These are phyloP conservation scores for Epichloe elymi DNA, from an alignment of 2,329 filamentous ascomycete species.

Conservation along the genomic window DNA sequence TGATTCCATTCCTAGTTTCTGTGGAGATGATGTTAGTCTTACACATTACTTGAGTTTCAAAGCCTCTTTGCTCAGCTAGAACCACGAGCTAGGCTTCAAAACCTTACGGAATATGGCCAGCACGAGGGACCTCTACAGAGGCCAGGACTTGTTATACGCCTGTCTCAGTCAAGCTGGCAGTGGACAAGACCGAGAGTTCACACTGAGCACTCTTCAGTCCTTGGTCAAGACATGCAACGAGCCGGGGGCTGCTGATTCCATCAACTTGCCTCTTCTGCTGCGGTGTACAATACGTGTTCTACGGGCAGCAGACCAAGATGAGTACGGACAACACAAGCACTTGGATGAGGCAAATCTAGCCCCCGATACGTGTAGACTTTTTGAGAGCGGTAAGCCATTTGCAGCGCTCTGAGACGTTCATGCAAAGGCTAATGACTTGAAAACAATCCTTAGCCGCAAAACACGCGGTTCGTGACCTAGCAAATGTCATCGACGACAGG, in stretches of 20 bases:
- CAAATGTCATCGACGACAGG: conserved; percentile 27
- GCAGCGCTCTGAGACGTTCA: not conserved
- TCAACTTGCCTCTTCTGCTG: conserved; percentile 24
- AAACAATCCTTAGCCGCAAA: conserved; percentile 13
- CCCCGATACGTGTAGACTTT: conserved; percentile 40
- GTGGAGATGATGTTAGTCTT: conserved; percentile 44
- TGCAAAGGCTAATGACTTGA: not conserved
- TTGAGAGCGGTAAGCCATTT: conserved; percentile 28
- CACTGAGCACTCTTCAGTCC: conserved; percentile 26
- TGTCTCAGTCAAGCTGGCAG: conserved; percentile 68
- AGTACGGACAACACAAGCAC: conserved; percentile 9
- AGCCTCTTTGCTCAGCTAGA: conserved; percentile 45
- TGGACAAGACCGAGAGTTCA: conserved; percentile 45
- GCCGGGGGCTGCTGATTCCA: conserved; percentile 6
- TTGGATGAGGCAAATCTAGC: conserved; percentile 10
- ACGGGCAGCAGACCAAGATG: conserved; percentile 26
- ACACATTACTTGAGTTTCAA: conserved; percentile 69
- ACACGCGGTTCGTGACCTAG: conserved; percentile 20
- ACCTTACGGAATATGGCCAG: conserved; percentile 45
- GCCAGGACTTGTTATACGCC: conserved; percentile 56
- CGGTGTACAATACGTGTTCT: conserved; percentile 41
- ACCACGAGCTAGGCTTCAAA: conserved; percentile 44
- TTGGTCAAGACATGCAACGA: conserved; percentile 16
- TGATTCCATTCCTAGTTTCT: conserved; percentile 40
- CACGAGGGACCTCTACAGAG: conserved; percentile 31